These are phyloP conservation scores for Scopulariopsis brevicaulis DNA, from an alignment of 2,329 filamentous ascomycete genomes.

Conservation along the genomic window DNA sequence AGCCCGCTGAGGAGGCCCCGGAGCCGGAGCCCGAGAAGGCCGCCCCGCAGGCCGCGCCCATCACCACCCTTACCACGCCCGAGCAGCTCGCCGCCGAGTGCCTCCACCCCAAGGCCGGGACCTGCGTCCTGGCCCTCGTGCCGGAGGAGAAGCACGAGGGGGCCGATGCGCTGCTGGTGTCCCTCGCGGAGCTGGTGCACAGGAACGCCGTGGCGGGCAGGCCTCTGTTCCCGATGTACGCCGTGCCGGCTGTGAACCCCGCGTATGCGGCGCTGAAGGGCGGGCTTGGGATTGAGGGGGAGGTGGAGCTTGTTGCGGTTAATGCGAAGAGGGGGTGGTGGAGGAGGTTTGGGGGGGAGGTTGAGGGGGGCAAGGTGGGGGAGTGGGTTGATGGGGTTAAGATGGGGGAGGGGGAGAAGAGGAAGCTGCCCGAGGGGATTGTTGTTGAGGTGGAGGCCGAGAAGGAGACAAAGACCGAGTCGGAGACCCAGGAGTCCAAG, in stretches of 20 bases:
- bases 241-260: constrained; percentile 55
- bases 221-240: constrained; percentile 74
- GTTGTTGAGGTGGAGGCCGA: constrained; percentile 27
- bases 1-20: constrained; percentile 22
- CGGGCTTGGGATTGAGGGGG: constrained; percentile 44
- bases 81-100: constrained; percentile 60
- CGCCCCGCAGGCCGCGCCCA: constrained; percentile 23
- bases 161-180: constrained; percentile 45
- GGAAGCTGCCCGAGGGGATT: constrained; percentile 56
- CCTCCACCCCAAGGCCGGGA: constrained; percentile 63
- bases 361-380: constrained; percentile 55
- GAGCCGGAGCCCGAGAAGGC: constrained; percentile 21
- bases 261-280: constrained; percentile 18
- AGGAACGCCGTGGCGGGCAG: constrained; percentile 59
- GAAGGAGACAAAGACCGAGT: not conserved
- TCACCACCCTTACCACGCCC: constrained; percentile 52
- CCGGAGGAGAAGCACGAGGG: constrained; percentile 39
- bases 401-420: constrained; percentile 75
- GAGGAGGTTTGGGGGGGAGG: constrained; percentile 57
- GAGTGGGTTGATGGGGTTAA: constrained; percentile 85
- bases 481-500: constrained; percentile 10
- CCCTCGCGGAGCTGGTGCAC: constrained; percentile 61
- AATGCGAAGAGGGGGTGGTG: constrained; percentile 85
- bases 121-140: constrained; percentile 70
- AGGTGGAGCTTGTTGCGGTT: constrained; percentile 66